phyloP scores from a whole-genome alignment of 768 basidiomycete genomes.

The Amanita rimosa region DNA sequence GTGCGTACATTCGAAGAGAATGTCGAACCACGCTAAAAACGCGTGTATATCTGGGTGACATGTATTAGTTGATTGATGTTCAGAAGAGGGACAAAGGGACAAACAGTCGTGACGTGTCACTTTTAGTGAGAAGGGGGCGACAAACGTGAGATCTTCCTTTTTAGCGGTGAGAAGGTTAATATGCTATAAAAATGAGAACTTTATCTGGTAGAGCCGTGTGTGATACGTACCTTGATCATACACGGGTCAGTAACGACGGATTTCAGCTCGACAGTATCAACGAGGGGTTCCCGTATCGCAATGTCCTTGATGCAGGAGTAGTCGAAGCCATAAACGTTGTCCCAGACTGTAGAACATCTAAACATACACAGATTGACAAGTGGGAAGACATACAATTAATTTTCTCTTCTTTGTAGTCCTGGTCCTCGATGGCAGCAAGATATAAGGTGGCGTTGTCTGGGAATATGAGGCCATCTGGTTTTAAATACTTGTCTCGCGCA shows the following conservation, averaged over 20 bases:
- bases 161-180: slow-evolving; percentile 86
- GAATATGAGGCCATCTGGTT: slow-evolving; percentile 85
- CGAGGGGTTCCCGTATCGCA: slow-evolving; percentile 89
- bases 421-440: slow-evolving; percentile 96
- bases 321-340: slow-evolving; percentile 99
- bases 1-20: slow-evolving; percentile 91
- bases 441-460: slow-evolving; percentile 90
- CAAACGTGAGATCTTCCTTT: slow-evolving; percentile 92
- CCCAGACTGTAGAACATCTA: slow-evolving; percentile 71
- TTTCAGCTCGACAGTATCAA: slow-evolving; percentile 98
- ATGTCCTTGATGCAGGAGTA: slow-evolving; percentile 99
- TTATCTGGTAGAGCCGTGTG: neutral
- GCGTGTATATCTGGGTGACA: slow-evolving; percentile 73
- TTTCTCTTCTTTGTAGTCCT: slow-evolving; percentile 99
- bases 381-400: slow-evolving; percentile 73
- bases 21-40: slow-evolving; percentile 99
- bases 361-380: neutral
- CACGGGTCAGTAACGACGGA: slow-evolving; percentile 91
- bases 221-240: slow-evolving; percentile 59
- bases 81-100: slow-evolving; percentile 15
- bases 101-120: slow-evolving; percentile 88
- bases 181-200: slow-evolving; percentile 34
- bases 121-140: slow-evolving; percentile 63
- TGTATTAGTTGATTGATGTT: slow-evolving; percentile 1
- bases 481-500: slow-evolving; percentile 95